A percentile compares a stretch with the other conserved stretches of the same genome.
Conservation (phyloP, 2,329 filamentous ascomycete species). For the Neoascochyta sp. region DNA sequence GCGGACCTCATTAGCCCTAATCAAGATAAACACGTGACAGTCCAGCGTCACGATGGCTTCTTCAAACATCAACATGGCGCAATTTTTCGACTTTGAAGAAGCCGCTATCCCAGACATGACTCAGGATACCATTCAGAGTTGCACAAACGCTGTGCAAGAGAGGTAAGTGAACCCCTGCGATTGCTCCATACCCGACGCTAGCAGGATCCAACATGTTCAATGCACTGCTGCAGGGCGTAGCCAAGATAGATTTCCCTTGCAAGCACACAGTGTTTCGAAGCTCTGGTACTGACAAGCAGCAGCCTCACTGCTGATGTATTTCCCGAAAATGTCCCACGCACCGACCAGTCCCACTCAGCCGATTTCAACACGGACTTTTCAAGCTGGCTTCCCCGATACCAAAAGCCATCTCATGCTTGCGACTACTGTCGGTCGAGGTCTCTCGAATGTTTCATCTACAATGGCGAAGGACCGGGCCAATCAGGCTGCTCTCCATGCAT, state of each 20-base stretch:
- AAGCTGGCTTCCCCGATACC: slow-evolving; percentile 47
- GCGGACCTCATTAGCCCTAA: too few relatives aligned
- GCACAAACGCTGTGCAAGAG: too few relatives aligned
- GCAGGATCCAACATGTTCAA: too few relatives aligned
- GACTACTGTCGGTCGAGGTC: slow-evolving; percentile 47
- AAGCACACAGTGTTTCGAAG: too few relatives aligned
- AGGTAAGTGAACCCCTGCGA: slow-evolving; percentile 13
- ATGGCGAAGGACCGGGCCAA: slow-evolving; percentile 37
- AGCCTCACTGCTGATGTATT: too few relatives aligned
- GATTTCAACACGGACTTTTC: slow-evolving; percentile 45
- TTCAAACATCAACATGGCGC: slow-evolving; percentile 32
- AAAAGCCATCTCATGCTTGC: slow-evolving; percentile 45
- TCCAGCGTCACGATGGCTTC: slow-evolving; percentile 22
- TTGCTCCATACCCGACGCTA: too few relatives aligned
- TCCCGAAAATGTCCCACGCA: slow-evolving; percentile 5
- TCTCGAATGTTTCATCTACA: slow-evolving; percentile 48
- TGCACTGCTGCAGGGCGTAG: too few relatives aligned
- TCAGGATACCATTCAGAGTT: slow-evolving; percentile 10
- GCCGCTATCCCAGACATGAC: slow-evolving; percentile 30
- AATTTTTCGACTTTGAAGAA: slow-evolving; percentile 41
- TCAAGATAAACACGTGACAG: too few relatives aligned
- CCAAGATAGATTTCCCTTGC: too few relatives aligned
- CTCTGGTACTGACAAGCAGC: too few relatives aligned
- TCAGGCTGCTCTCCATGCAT: slow-evolving; percentile 46
- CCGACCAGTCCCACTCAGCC: slow-evolving; percentile 6